Evolutionary conservation across 2,329 filamentous ascomycete genomes (phyloP).

Genomic region (Penicillium sp.): DNA sequence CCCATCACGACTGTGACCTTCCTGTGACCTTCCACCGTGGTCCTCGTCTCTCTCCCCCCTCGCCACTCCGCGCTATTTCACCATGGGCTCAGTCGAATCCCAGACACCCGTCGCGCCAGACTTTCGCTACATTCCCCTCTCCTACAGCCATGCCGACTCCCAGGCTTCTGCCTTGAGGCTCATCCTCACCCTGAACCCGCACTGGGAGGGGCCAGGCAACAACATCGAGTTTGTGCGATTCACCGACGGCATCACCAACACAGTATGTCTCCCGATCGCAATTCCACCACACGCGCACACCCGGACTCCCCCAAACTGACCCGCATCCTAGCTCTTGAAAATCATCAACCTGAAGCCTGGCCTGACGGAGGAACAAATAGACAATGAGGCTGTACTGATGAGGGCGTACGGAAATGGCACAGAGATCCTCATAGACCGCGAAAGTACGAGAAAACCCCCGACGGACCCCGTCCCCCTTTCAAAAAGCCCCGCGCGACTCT

Average conservation of each 20-base stretch:
- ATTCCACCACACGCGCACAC: not conserved
- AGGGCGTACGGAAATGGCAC: constrained; percentile 94
- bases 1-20: not conserved
- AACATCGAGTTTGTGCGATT: constrained; percentile 85
- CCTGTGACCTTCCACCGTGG: not conserved
- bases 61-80: constrained; percentile 5
- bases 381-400: constrained; percentile 82
- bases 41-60: constrained; percentile 2
- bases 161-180: constrained; percentile 77
- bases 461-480: constrained; percentile 3
- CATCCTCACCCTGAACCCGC: constrained; percentile 75
- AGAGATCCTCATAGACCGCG: constrained; percentile 91
- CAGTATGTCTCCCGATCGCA: constrained; percentile 51
- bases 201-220: constrained; percentile 75
- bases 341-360: constrained; percentile 57
- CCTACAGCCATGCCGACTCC: constrained; percentile 75
- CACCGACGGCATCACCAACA: constrained; percentile 98
- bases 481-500: constrained; percentile 3
- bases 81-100: constrained; percentile 29
- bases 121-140: constrained; percentile 65
- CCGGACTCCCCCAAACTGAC: not conserved
- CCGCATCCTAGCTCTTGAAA: constrained; percentile 50
- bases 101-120: constrained; percentile 19
- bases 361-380: constrained; percentile 72
- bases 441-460: constrained; percentile 61